Percentiles rank a stretch among this genome's conserved stretches.
Evolutionary conservation across 2,329 filamentous ascomycete species (phyloP).

Genomic region (Claviceps pusilla): DNA sequence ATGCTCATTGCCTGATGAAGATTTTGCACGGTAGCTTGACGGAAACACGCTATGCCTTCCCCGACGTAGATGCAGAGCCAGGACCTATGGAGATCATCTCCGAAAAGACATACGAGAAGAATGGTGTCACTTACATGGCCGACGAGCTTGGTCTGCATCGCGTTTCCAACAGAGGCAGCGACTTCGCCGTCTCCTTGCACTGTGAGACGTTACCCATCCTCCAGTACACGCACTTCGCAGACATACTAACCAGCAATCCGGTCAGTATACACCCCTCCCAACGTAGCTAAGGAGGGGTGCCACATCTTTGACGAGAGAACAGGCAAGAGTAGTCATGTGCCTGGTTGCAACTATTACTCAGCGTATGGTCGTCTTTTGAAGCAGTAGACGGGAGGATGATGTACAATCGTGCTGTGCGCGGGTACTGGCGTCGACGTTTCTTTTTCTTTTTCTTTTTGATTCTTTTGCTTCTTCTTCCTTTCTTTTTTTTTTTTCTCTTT

Average conservation of each 20-base stretch:
- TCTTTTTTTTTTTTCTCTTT: not conserved
- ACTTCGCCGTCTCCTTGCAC: slow-evolving; percentile 75
- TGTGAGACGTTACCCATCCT: slow-evolving; percentile 26
- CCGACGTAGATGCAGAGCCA: slow-evolving; percentile 30
- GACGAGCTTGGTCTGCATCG: slow-evolving; percentile 78
- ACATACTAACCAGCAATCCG: slow-evolving; percentile 15
- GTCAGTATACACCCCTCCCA: slow-evolving; percentile 70
- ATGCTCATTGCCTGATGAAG: slow-evolving; percentile 88
- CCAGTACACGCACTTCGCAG: slow-evolving; percentile 10
- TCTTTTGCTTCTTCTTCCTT: not conserved
- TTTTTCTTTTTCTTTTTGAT: not conserved
- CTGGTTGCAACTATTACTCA: slow-evolving; percentile 59
- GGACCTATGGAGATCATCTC: slow-evolving; percentile 49
- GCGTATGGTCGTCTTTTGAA: slow-evolving; percentile 37
- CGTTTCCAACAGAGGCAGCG: slow-evolving; percentile 59
- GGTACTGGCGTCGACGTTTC: not conserved
- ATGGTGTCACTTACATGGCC: slow-evolving; percentile 79
- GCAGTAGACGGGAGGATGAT: slow-evolving; percentile 13
- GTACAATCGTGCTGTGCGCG: not conserved
- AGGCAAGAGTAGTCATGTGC: slow-evolving; percentile 56
- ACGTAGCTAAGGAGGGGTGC: slow-evolving; percentile 70
- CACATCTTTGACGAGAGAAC: slow-evolving; percentile 67
- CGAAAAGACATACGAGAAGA: slow-evolving; percentile 51
- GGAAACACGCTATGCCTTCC: slow-evolving; percentile 71
- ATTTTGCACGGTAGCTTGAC: slow-evolving; percentile 63